These are phyloP conservation scores for Colletotrichum orbiculare DNA, from an alignment of 2,329 filamentous ascomycete species.

Conservation along the genomic window DNA sequence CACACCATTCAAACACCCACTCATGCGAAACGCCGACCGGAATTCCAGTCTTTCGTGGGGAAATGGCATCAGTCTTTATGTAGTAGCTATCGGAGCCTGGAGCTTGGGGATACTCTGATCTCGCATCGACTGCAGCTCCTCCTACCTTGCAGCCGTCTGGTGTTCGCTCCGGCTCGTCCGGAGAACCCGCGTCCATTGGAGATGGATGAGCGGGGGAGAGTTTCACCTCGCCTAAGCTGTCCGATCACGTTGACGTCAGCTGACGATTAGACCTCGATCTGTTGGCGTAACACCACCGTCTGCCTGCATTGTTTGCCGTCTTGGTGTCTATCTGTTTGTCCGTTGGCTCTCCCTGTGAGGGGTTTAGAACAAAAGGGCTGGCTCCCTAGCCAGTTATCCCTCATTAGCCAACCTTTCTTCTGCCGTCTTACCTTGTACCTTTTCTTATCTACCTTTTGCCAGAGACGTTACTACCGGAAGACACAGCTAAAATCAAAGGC, in stretches of 20 bases:
- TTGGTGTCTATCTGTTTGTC: not conserved
- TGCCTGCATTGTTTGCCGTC: conserved; percentile 4
- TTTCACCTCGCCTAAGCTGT: conserved; percentile 30
- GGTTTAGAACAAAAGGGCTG: conserved; percentile 13
- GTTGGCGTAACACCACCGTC: conserved; percentile 7
- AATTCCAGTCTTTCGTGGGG: not conserved
- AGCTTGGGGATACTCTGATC: not conserved
- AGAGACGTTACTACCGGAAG: not conserved
- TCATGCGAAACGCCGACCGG: conserved; percentile 19
- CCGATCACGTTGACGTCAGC: conserved; percentile 38
- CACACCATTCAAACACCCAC: conserved; percentile 15
- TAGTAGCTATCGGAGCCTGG: not conserved
- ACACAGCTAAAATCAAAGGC: not conserved
- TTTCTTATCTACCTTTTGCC: conserved; percentile 8
- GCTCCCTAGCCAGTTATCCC: conserved; percentile 1
- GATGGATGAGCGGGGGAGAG: conserved; percentile 17
- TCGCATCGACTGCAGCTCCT: not conserved
- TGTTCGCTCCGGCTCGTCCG: conserved; percentile 20
- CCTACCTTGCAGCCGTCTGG: conserved; percentile 7
- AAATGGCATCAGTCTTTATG: not conserved
- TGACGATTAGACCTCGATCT: conserved; percentile 22
- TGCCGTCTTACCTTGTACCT: not conserved
- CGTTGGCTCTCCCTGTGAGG: not conserved
- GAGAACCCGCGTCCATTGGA: conserved; percentile 11
- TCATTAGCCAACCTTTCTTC: not conserved